These are phyloP conservation scores for Neurospora sp. DNA, from an alignment of 495 filamentous ascomycete genomes.

Conservation along the genomic window DNA sequence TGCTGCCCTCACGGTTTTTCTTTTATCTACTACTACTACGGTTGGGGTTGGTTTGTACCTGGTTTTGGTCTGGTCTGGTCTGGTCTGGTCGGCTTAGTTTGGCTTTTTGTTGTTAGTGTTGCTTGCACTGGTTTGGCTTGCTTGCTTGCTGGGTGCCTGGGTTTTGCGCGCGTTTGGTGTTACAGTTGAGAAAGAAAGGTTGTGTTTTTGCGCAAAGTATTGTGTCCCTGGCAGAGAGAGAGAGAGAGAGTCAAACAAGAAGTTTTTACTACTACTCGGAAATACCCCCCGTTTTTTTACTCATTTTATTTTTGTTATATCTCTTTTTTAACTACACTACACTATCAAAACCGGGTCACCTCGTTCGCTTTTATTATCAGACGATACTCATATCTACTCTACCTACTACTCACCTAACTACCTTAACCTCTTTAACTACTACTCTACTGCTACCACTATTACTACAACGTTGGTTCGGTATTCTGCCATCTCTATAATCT, in stretches of 20 bases:
- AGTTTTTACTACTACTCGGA: not conserved
- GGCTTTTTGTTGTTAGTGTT: not conserved
- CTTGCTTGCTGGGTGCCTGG: not conserved
- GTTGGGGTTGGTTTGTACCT: not conserved
- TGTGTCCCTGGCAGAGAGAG: not conserved
- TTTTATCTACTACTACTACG: not conserved
- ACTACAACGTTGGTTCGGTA: not conserved
- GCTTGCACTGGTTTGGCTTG: not conserved
- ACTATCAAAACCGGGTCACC: not conserved
- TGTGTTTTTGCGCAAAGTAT: not conserved
- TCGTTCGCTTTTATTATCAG: not conserved
- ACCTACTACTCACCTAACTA: not conserved
- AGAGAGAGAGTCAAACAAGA: not conserved
- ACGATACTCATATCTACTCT: not conserved
- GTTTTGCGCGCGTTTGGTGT: not conserved
- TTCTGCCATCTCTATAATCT: not conserved
- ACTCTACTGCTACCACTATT: not conserved
- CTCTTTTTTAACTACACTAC: not conserved
- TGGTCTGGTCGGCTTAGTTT: not conserved
- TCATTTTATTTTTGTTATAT: not conserved
- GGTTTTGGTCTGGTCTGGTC: not conserved
- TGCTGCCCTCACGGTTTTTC: not conserved
- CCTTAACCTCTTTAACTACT: not conserved
- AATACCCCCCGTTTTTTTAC: not conserved
- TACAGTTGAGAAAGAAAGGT: not conserved